A percentile compares a stretch with the other conserved stretches of the same genome.
phyloP scores from a whole-genome alignment of 1,139 yeast genomes.

The Lodderomyces oxycetoniae region DNA sequence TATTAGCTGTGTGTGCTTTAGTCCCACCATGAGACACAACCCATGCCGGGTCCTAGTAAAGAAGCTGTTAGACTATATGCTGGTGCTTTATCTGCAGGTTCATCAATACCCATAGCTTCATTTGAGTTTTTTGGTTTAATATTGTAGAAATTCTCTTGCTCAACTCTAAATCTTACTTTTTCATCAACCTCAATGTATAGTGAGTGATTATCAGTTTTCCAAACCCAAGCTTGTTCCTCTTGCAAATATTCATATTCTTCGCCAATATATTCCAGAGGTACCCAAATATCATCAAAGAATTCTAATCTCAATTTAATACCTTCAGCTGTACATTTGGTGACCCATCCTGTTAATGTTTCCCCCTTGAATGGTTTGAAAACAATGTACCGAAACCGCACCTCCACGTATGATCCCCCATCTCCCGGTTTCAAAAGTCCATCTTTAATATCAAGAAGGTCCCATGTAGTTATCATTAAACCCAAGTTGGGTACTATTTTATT shows the following conservation, averaged over 20 bases:
- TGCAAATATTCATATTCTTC: conserved; percentile 69
- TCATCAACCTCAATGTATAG: conserved; percentile 86
- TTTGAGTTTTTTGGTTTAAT: conserved; percentile 70
- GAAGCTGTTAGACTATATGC: conserved; percentile 86
- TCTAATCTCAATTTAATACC: conserved; percentile 83
- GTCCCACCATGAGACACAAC: conserved; percentile 96
- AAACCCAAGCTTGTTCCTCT: conserved; percentile 91
- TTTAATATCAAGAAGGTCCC: conserved; percentile 74
- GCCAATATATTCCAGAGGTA: conserved; percentile 76
- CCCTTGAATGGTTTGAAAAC: conserved; percentile 95
- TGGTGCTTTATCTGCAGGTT: conserved; percentile 43
- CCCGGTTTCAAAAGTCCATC: conserved; percentile 93
- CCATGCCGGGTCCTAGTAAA: conserved; percentile 95
- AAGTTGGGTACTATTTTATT: conserved; percentile 77
- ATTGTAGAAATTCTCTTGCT: conserved; percentile 79
- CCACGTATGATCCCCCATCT: conserved; percentile 87
- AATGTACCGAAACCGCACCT: conserved; percentile 66
- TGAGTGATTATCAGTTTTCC: conserved; percentile 71
- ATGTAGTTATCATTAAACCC: conserved; percentile 79
- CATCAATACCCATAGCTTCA: conserved; percentile 36
- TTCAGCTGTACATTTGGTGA: conserved; percentile 77
- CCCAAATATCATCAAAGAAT: conserved; percentile 86
- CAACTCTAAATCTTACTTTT: conserved; percentile 83
- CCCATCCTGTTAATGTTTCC: conserved; percentile 92
- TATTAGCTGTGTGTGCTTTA: conserved; percentile 15